Conservation (phyloP, 108 stramenopile genomes). For the Epithemia pelagica region DNA sequence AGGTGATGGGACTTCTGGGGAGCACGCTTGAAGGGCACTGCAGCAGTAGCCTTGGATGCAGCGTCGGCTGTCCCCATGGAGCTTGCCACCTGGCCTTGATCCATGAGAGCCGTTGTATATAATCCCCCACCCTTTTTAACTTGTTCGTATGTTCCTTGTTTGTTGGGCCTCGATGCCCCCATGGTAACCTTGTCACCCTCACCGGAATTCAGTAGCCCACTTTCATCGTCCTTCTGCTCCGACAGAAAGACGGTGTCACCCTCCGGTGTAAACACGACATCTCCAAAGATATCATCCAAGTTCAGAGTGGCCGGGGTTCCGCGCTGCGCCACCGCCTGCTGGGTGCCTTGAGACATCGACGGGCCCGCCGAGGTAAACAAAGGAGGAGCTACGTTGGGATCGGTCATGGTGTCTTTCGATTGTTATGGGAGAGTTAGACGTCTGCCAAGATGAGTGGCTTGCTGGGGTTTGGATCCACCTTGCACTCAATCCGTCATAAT, state of each 20-base stretch:
- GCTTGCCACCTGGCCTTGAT: slow-evolving; percentile 39
- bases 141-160: slow-evolving; percentile 35
- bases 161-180: slow-evolving; percentile 18
- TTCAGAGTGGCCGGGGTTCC: slow-evolving; percentile 72
- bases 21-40: slow-evolving; percentile 60
- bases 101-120: slow-evolving; percentile 58
- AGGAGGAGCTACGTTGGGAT: slow-evolving; percentile 7
- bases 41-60: slow-evolving; percentile 15
- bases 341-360: too few relatives aligned
- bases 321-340: slow-evolving; percentile 45
- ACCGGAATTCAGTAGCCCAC: slow-evolving; percentile 30
- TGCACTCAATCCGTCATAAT: too few relatives aligned
- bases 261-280: slow-evolving; percentile 85
- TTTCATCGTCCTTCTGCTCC: slow-evolving; percentile 42
- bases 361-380: slow-evolving; percentile 3
- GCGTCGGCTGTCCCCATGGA: slow-evolving; percentile 47
- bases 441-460: too few relatives aligned
- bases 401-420: slow-evolving; percentile 12
- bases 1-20: slow-evolving; percentile 77
- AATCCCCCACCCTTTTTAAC: slow-evolving; percentile 69
- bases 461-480: too few relatives aligned
- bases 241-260: slow-evolving; percentile 80
- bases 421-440: too few relatives aligned
- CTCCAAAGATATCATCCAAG: slow-evolving; percentile 87
- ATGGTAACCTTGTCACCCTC: slow-evolving; percentile 39